A percentile compares a stretch with the other conserved stretches of the same genome.
These are phyloP conservation scores for Canavalia ensiformis DNA, from an alignment of 306 rosid genomes.

Conservation along the genomic window DNA sequence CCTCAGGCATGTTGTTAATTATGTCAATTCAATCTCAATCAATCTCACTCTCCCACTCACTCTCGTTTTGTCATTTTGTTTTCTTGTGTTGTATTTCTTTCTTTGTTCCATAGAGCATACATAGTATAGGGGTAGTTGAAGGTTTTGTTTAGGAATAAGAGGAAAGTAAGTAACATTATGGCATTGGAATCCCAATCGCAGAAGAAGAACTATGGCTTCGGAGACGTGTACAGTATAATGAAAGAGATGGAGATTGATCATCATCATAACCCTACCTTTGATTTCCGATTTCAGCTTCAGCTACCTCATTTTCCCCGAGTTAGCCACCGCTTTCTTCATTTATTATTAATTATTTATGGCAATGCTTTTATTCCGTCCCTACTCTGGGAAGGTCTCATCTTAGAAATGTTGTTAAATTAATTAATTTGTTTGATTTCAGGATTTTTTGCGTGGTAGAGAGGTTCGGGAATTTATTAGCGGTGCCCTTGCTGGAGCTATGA, in stretches of 20 bases:
- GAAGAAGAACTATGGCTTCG: slow-evolving; percentile 60
- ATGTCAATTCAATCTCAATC: background rate
- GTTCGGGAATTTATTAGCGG: slow-evolving; percentile 90
- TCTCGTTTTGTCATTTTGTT: background rate
- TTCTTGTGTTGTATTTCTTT: too few relatives aligned
- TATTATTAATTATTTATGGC: background rate
- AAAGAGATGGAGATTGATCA: slow-evolving; percentile 43
- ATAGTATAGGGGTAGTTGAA: too few relatives aligned
- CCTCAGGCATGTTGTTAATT: slow-evolving; percentile 64
- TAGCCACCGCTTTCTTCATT: slow-evolving; percentile 42
- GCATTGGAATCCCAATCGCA: slow-evolving; percentile 64
- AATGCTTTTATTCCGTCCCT: background rate
- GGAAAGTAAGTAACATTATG: slow-evolving; percentile 5
- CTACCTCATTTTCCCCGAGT: slow-evolving; percentile 65
- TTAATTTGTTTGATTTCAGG: slow-evolving; percentile 51
- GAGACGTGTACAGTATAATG: slow-evolving; percentile 61
- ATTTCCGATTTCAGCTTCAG: slow-evolving; percentile 61
- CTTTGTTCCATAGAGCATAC: too few relatives aligned
- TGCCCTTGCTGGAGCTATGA: slow-evolving; percentile 97
- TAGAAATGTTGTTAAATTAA: too few relatives aligned
- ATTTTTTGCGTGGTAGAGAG: slow-evolving; percentile 71
- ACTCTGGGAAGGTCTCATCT: too few relatives aligned
- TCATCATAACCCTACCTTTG: slow-evolving; percentile 27
- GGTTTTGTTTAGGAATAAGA: background rate
- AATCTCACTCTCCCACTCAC: background rate